A percentile compares a stretch with the other conserved stretches of the same genome.
Conservation (phyloP, 257 asterid species). For the Nicotiana knightiana region DNA sequence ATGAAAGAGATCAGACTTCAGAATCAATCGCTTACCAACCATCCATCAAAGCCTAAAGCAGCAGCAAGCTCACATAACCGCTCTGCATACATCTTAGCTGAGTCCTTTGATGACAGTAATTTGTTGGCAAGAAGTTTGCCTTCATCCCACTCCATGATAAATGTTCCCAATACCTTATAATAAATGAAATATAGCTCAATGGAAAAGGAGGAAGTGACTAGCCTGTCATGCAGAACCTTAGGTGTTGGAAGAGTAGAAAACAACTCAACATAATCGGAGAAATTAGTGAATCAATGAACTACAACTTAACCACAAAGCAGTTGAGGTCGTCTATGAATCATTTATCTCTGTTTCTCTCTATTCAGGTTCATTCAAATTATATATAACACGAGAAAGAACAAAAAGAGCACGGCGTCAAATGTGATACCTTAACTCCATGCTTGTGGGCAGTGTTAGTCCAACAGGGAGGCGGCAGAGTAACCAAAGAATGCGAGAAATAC, state of each 20-base stretch:
- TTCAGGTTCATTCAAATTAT: neutral
- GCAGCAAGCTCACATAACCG: slow-evolving; percentile 78
- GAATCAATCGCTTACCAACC: slow-evolving; percentile 65
- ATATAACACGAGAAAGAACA: neutral
- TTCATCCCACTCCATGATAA: slow-evolving; percentile 90
- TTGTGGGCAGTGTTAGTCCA: slow-evolving; percentile 83
- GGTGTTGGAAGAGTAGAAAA: neutral
- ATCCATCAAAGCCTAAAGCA: slow-evolving; percentile 91
- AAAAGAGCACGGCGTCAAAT: neutral
- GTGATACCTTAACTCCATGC: slow-evolving; percentile 81
- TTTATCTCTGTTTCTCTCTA: neutral
- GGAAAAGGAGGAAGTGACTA: neutral
- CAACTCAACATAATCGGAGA: neutral
- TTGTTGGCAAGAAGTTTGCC: slow-evolving; percentile 55
- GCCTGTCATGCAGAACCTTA: neutral
- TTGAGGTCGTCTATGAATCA: neutral
- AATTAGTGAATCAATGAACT: neutral
- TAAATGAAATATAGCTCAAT: neutral
- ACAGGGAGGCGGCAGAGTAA: slow-evolving; percentile 92
- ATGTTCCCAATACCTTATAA: slow-evolving; percentile 76
- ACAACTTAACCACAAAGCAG: neutral
- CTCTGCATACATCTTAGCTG: slow-evolving; percentile 78
- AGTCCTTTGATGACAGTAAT: slow-evolving; percentile 56
- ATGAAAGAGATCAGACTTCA: neutral
- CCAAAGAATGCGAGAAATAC: slow-evolving; percentile 78